A percentile compares a stretch with the other conserved stretches of the same genome.
Conservation (phyloP, 306 rosid genomes). For the Phaseolus lunatus region DNA sequence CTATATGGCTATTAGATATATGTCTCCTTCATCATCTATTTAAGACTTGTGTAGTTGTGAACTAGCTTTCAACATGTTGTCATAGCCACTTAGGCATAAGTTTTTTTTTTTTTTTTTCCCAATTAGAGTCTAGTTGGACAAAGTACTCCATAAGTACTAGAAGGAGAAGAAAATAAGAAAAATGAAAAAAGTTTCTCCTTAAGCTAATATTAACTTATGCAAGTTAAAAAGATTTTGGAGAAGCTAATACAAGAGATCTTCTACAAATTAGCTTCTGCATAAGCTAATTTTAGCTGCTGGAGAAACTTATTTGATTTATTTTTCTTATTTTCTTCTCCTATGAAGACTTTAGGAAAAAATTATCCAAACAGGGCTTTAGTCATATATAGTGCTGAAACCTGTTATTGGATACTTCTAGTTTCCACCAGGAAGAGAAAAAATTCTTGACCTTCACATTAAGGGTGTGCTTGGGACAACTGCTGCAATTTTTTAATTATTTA, state of each 20-base stretch:
- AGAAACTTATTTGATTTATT: not conserved
- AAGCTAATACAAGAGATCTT: not conserved
- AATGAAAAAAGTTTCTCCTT: not conserved
- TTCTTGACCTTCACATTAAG: constrained; percentile 28
- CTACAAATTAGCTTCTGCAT: not conserved
- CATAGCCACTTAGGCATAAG: constrained; percentile 1
- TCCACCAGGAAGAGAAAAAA: not conserved
- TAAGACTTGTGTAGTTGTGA: constrained; percentile 21
- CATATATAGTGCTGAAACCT: constrained; percentile 25
- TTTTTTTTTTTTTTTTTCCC: no score
- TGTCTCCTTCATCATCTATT: constrained; percentile 7
- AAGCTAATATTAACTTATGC: not conserved
- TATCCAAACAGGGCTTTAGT: not conserved
- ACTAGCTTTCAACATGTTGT: not conserved
- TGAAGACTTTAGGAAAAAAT: not conserved
- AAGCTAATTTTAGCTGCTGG: not conserved
- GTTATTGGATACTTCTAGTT: constrained; percentile 10
- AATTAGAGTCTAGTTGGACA: not conserved
- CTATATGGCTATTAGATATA: not conserved
- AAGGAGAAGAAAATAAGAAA: not conserved
- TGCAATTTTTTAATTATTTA: no score
- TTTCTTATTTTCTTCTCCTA: not conserved
- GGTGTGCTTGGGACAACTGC: no score
- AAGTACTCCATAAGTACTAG: not conserved
- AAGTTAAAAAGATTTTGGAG: not conserved